phyloP scores from a whole-genome alignment of 176 grass and related monocot species.

The Aegilops bicornis region DNA sequence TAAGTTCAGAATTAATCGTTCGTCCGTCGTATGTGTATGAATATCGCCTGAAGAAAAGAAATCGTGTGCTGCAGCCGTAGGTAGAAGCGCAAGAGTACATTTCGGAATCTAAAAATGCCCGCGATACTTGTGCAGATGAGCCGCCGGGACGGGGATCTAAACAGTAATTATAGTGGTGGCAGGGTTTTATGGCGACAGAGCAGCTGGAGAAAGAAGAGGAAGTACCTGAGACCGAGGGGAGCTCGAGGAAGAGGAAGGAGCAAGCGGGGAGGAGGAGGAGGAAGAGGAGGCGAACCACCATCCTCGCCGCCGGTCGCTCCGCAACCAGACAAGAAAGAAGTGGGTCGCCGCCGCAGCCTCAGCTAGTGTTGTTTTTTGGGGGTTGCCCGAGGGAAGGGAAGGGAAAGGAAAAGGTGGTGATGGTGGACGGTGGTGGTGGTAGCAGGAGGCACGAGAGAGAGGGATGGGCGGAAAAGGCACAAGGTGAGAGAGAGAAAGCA shows the following conservation, averaged over 20 bases:
- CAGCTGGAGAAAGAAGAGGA: not conserved
- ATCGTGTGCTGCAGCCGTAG: not conserved
- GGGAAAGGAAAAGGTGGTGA: slow-evolving; percentile 8
- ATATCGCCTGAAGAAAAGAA: not conserved
- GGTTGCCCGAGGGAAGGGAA: not conserved
- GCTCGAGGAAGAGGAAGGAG: slow-evolving; percentile 1
- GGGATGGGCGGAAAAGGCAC: not conserved
- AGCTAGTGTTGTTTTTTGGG: not conserved
- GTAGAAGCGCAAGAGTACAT: not conserved
- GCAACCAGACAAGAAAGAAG: not conserved
- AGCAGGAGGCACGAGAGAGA: not conserved
- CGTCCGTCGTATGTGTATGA: not conserved
- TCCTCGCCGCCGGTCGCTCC: not conserved
- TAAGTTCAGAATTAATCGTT: not conserved
- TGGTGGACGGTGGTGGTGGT: not conserved
- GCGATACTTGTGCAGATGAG: not conserved
- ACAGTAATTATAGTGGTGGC: not conserved
- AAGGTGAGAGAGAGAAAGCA: not conserved
- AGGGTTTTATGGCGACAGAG: not conserved
- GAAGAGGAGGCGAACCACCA: not conserved
- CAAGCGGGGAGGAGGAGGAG: not conserved
- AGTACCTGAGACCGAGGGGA: not conserved
- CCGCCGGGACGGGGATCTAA: not conserved
- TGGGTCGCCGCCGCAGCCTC: not conserved
- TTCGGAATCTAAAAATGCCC: not conserved